These are phyloP conservation scores for Ascochyta pisi DNA, from an alignment of 2,329 filamentous ascomycete species.

Conservation along the genomic window DNA sequence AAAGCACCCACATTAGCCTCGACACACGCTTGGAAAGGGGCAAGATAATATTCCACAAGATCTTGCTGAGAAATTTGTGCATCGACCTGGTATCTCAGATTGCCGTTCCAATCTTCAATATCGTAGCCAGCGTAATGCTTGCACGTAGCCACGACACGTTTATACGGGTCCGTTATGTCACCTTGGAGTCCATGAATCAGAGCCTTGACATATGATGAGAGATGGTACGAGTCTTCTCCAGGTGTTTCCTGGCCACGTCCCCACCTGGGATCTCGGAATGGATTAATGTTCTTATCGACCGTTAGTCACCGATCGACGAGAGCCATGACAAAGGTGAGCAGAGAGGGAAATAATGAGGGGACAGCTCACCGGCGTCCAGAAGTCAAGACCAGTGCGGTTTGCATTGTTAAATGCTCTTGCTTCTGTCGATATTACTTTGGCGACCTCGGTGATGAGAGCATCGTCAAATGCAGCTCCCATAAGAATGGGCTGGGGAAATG, in stretches of 20 bases:
- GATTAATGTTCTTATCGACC: conserved; percentile 63
- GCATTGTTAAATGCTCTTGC: conserved; percentile 71
- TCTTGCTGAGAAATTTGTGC: conserved; percentile 67
- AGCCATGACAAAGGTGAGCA: too few relatives aligned
- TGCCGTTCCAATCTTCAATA: conserved; percentile 43
- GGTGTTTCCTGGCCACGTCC: conserved; percentile 61
- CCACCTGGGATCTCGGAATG: conserved; percentile 69
- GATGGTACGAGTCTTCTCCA: conserved; percentile 62
- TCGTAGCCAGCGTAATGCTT: conserved; percentile 51
- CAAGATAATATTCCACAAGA: conserved; percentile 71
- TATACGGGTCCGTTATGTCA: conserved; percentile 38
- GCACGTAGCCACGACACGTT: conserved; percentile 39
- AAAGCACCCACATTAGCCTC: conserved; percentile 56
- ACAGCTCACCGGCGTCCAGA: conserved; percentile 5
- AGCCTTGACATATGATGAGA: conserved; percentile 60
- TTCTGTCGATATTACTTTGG: conserved; percentile 64
- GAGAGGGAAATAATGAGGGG: too few relatives aligned
- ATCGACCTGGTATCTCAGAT: conserved; percentile 58
- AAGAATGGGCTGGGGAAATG: conserved; percentile 70
- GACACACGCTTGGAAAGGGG: conserved; percentile 64
- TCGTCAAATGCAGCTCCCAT: conserved; percentile 71
- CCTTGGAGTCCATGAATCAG: conserved; percentile 64
- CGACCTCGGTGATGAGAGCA: conserved; percentile 65
- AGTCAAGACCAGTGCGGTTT: conserved; percentile 39
- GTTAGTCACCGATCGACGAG: background rate